Base-by-base conservation (phyloP, 306 rosid genomes). In the Fagus crenata region DNA sequence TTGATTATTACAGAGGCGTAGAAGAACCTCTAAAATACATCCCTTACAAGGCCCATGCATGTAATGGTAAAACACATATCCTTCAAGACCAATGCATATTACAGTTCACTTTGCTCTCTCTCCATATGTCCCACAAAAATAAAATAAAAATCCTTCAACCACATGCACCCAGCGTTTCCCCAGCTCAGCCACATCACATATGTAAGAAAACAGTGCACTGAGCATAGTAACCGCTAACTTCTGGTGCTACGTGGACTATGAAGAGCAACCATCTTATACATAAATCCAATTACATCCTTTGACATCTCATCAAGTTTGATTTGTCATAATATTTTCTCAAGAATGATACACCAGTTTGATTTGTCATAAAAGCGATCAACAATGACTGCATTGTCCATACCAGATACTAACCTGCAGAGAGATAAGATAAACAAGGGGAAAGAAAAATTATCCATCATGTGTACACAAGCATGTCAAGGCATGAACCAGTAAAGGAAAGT, bases 321-420 rank as follows among this genome's bases (percentile, higher is more conserved):
- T 59, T 31, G 64, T 88, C 88, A 96, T 40, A 42, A 49, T 7
- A 79, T 86, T 84, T 84, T 95, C 90, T 95, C 89, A 18, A 95
- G 97, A 87, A 89, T 82, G 80, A 92, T 82, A 54, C 98, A 91
- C 99, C 96, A 95, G 85, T 95, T 95, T 67, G 98, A 91, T 84
- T 95, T 95, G 86, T 95, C 96, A 59, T 79, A 92, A 91, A 95
- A 92, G 60, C 80, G 87, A 77, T 95, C 98, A 4, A 95, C 89
- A 53, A 95, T 74, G 73, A 86, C 85, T 13, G 92, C 91, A 68
- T 87, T 84, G 74, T 81, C 84, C 83, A 92, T 82, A 67, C 93
- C 97, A 74, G 87, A 84, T 49, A 84, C 85, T 75, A 95, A 85
- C 83, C 97, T 95, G 90, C 81, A 88, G 77, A 81, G 74, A 32